Base-by-base conservation (phyloP, 148 eudicot genomes). In the Salicornia ramosissima region DNA sequence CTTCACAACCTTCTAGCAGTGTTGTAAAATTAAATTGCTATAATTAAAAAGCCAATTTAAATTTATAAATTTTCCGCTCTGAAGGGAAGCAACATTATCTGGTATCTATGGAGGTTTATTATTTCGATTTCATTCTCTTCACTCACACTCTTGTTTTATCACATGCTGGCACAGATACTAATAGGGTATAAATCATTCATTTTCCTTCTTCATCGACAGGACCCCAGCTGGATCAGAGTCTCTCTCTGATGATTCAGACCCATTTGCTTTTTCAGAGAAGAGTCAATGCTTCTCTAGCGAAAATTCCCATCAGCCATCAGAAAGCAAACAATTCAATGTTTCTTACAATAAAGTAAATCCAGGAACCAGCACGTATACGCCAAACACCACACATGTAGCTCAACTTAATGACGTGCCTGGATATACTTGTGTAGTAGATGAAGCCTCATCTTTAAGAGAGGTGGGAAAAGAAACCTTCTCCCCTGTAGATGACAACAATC, bases 171-270 rank as follows among this genome's bases (percentile, higher is more conserved):
- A 10, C 42, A 33, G 15, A 42, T 51, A 39, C 14, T 4, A 31
- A 29, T 26, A 45, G 22, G 52, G 22, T 33, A 66, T n/a, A 54
- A 74, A 33, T 64, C 40, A 64, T 68, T 50, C 61, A 36, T 40
- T 47, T 76, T 64, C 40, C 24, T 30, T 70, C 52, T 47, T 75
- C 26, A 34, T 67, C 22, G 42, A 67, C 65, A 94, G 99, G 97
- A 90, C 91, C 75, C 96, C 96, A 55, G 92, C 79, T 79, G 88
- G 88, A 68, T 80, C 91, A 39, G 99, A 80, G 57, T 86, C 89
- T 67, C 71, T 84, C 24, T 93, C 96, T 19, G 95, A 84, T 59
- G 97, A 83, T 75, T 86, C 95, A 30, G 91, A 88, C 65, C 90
- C 90, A 55, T 84, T 82, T 71, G 90, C 89, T 70, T 83, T 69